phyloP scores from a whole-genome alignment of 2,329 filamentous ascomycete genomes.

The Epichloe amarillans region DNA sequence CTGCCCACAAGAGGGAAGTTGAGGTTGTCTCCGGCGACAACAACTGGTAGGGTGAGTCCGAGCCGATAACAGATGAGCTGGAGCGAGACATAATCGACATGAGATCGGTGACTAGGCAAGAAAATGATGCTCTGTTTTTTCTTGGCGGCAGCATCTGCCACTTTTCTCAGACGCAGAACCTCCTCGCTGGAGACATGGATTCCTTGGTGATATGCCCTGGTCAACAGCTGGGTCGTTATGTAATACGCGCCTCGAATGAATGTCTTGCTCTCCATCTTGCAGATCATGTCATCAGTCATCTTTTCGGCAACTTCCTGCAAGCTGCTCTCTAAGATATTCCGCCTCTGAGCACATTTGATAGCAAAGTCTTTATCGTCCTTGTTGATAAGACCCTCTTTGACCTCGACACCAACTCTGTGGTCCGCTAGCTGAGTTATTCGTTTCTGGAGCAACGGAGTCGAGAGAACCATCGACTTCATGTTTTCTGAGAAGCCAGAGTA shows the following conservation, averaged over 20 bases:
- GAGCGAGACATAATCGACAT: constrained; percentile 90
- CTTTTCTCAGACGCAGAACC: constrained; percentile 65
- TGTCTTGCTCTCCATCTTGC: constrained; percentile 90
- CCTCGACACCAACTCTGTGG: constrained; percentile 60
- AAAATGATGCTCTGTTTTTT: constrained; percentile 98
- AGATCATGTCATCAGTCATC: constrained; percentile 92
- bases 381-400: constrained; percentile 55
- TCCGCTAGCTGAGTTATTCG: constrained; percentile 69
- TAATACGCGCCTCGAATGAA: constrained; percentile 94
- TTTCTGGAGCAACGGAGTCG: constrained; percentile 57
- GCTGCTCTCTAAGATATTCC: constrained; percentile 54
- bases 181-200: constrained; percentile 96
- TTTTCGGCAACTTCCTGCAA: constrained; percentile 72
- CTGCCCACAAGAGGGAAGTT: constrained; percentile 84
- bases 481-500: constrained; percentile 85
- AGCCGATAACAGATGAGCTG: constrained; percentile 93
- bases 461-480: constrained; percentile 69
- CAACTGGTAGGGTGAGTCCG: constrained; percentile 75
- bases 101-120: constrained; percentile 83
- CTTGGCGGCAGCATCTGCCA: constrained; percentile 68
- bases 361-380: constrained; percentile 39
- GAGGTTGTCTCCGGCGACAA: constrained; percentile 90
- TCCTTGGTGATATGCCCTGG: constrained; percentile 88
- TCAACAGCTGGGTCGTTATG: constrained; percentile 71
- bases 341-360: constrained; percentile 37